phyloP scores from a whole-genome alignment of 208 protist genomes.

The Leishmania major region DNA sequence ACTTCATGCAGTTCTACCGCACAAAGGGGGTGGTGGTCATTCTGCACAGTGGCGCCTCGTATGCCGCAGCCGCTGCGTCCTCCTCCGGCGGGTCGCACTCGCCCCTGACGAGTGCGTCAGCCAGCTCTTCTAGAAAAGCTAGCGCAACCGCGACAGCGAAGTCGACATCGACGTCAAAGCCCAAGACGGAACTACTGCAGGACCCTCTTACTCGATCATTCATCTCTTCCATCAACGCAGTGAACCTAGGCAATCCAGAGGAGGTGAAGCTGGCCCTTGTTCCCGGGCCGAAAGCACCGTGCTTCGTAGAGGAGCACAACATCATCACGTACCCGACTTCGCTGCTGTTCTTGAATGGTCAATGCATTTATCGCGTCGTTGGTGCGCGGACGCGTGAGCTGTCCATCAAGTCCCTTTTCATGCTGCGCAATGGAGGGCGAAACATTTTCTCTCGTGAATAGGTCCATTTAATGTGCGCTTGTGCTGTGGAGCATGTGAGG shows the following conservation, averaged over 20 bases:
- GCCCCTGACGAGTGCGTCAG: constrained; percentile 13
- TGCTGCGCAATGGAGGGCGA: constrained; percentile 69
- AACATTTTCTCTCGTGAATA: constrained; percentile 78
- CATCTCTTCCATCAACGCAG: constrained; percentile 74
- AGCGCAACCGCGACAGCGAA: not conserved
- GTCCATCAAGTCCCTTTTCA: constrained; percentile 85
- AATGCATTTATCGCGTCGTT: constrained; percentile 68
- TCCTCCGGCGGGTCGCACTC: constrained; percentile 9
- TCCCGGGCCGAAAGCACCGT: constrained; percentile 60
- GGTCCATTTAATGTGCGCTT: not conserved
- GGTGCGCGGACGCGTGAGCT: constrained; percentile 71
- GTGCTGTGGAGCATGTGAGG: not conserved
- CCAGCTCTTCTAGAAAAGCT: not conserved
- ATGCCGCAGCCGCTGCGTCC: constrained; percentile 9
- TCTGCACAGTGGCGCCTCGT: constrained; percentile 56
- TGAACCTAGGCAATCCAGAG: constrained; percentile 77
- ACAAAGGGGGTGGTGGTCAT: constrained; percentile 65
- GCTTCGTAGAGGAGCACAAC: constrained; percentile 68
- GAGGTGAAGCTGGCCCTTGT: constrained; percentile 83
- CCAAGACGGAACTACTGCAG: constrained; percentile 22
- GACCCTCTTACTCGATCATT: constrained; percentile 80
- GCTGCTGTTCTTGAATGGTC: constrained; percentile 73
- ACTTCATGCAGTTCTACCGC: constrained; percentile 72
- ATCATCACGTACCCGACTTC: constrained; percentile 78
- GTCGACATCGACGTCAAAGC: not conserved